phyloP scores from a whole-genome alignment of 148 eudicot genomes.

The Camellia sinensis region DNA sequence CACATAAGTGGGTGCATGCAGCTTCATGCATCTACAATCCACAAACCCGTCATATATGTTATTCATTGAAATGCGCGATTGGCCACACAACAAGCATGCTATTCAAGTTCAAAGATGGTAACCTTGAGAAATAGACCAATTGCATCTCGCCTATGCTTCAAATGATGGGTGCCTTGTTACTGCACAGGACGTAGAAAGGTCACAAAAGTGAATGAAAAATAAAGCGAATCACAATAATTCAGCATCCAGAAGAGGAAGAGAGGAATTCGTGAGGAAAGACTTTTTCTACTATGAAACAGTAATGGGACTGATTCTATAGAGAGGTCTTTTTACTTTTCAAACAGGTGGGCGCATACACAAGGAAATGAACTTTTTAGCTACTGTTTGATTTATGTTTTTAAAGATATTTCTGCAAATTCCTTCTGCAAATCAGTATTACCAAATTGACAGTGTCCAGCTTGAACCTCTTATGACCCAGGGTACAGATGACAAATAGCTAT shows the following conservation, averaged over 20 bases:
- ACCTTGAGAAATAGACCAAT: constrained; percentile 97
- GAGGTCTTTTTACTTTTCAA: constrained; percentile 58
- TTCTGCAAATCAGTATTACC: constrained; percentile 45
- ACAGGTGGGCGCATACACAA: constrained; percentile 94
- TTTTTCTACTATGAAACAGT: neutral
- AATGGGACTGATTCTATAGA: neutral
- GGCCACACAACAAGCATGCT: neutral
- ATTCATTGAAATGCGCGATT: neutral
- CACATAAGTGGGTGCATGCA: neutral
- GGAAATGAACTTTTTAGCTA: constrained; percentile 86
- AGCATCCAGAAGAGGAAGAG: neutral
- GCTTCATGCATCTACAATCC: neutral
- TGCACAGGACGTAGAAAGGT: constrained; percentile 26
- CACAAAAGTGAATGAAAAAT: constrained; percentile 4
- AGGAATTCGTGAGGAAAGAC: neutral
- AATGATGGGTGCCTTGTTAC: constrained; percentile 95
- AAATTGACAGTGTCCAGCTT: constrained; percentile 10
- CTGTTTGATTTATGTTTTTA: constrained; percentile 74
- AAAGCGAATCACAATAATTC: neutral
- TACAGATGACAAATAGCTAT: constrained; percentile 7
- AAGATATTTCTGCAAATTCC: constrained; percentile 69
- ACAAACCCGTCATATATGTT: neutral
- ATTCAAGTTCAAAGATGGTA: constrained; percentile 9
- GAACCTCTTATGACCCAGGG: neutral
- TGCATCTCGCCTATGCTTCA: constrained; percentile 94